These are phyloP conservation scores for Nevesoporus exiguus DNA, from an alignment of 768 basidiomycete species.

Conservation along the genomic window DNA sequence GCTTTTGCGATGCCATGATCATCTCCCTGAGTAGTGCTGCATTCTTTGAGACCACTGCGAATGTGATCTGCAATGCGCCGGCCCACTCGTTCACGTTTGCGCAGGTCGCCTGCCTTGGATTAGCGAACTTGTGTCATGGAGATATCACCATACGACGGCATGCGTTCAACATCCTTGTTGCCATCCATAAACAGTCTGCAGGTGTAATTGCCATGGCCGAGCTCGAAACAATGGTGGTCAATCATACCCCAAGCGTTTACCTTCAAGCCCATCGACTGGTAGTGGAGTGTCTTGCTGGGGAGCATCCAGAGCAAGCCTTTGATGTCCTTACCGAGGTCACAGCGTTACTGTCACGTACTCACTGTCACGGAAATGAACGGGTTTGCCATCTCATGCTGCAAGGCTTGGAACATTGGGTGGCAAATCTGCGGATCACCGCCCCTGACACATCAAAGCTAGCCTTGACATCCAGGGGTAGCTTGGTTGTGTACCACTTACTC, in stretches of 20 bases:
- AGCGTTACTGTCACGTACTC: conserved; percentile 65
- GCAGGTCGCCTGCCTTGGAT: conserved; percentile 70
- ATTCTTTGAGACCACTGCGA: conserved; percentile 78
- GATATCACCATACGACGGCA: conserved; percentile 59
- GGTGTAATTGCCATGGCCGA: conserved; percentile 66
- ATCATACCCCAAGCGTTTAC: conserved; percentile 71
- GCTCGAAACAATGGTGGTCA: conserved; percentile 71
- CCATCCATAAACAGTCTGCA: conserved; percentile 63
- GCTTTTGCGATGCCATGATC: conserved; percentile 58
- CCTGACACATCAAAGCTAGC: conserved; percentile 38
- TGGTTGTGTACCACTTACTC: conserved; percentile 76
- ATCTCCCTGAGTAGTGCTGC: conserved; percentile 51
- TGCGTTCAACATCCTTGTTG: conserved; percentile 75
- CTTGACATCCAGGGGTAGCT: conserved; percentile 46
- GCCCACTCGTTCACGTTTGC: conserved; percentile 65
- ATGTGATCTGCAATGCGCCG: conserved; percentile 55
- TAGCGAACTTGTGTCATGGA: conserved; percentile 83
- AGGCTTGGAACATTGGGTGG: conserved; percentile 81
- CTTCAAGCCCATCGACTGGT: conserved; percentile 76
- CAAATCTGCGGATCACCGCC: conserved; percentile 57
- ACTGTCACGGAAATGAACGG: conserved; percentile 45
- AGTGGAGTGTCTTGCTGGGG: conserved; percentile 73
- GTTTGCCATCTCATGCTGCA: conserved; percentile 64
- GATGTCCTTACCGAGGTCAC: conserved; percentile 69
- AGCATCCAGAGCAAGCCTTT: conserved; percentile 63